phyloP scores from a whole-genome alignment of 2,329 filamentous ascomycete genomes.

The Alternaria triticina region DNA sequence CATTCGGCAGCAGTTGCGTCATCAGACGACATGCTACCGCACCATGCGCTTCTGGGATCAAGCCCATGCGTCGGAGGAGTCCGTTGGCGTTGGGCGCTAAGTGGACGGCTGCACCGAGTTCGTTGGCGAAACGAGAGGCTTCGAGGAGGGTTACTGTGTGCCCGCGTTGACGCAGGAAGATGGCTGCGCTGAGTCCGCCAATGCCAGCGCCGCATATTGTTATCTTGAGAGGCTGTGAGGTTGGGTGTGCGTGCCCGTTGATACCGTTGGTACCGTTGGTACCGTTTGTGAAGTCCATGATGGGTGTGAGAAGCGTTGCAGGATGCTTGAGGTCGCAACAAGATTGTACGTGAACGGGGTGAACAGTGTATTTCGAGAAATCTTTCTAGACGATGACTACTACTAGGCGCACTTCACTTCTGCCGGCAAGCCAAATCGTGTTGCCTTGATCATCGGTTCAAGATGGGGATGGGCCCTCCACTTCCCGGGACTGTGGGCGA shows the following conservation, averaged over 20 bases:
- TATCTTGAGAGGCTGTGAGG: slow-evolving; percentile 45
- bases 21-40: slow-evolving; percentile 38
- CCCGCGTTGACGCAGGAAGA: slow-evolving; percentile 57
- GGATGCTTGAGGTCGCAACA: not conserved
- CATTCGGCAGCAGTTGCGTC: slow-evolving; percentile 49
- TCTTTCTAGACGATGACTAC: too few relatives aligned
- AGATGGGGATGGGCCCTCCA: not conserved
- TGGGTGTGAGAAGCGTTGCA: not conserved
- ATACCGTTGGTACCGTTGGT: not conserved
- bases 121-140: slow-evolving; percentile 62
- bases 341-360: not conserved
- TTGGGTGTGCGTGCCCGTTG: not conserved
- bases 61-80: slow-evolving; percentile 56
- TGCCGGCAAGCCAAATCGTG: not conserved
- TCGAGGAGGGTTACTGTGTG: slow-evolving; percentile 38
- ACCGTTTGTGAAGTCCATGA: slow-evolving; percentile 26
- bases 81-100: slow-evolving; percentile 67
- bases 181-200: slow-evolving; percentile 60
- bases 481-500: not conserved
- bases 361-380: too few relatives aligned
- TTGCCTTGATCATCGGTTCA: not conserved
- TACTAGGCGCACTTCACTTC: not conserved
- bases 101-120: slow-evolving; percentile 68
- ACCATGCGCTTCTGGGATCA: slow-evolving; percentile 51
- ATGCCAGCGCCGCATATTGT: slow-evolving; percentile 56